Evolutionary conservation across 2,329 filamentous ascomycete species (phyloP).

Genomic region (Thielaviopsis populi): DNA sequence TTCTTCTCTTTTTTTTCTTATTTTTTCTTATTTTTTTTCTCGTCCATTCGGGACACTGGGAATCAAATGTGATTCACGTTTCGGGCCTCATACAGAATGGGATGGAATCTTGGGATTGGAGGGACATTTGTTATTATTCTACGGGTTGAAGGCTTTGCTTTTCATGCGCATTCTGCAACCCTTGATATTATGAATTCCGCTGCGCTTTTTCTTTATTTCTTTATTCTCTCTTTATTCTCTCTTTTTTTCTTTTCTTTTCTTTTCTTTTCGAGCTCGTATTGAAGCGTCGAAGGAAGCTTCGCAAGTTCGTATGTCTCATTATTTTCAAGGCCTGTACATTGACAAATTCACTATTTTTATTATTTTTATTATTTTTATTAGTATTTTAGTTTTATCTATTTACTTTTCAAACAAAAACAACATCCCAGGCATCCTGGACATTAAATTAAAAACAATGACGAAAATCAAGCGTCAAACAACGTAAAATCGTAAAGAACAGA

Average conservation of each 20-base stretch:
- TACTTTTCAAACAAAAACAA: background rate
- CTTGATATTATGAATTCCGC: too few relatives aligned
- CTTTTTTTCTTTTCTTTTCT: background rate
- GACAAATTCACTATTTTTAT: too few relatives aligned
- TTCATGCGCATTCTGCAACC: background rate
- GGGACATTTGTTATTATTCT: slow-evolving; percentile 1
- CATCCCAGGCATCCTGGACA: background rate
- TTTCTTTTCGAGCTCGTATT: background rate
- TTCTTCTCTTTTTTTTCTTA: background rate
- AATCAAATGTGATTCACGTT: background rate
- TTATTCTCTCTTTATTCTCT: too few relatives aligned
- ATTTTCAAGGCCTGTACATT: background rate
- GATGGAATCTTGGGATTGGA: slow-evolving; percentile 4
- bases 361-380: too few relatives aligned
- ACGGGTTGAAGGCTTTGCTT: background rate
- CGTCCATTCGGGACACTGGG: background rate
- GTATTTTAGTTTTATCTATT: too few relatives aligned
- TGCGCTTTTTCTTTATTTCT: background rate
- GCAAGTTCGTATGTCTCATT: background rate
- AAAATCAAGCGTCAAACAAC: background rate
- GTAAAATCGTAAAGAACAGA: background rate
- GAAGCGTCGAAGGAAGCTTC: background rate
- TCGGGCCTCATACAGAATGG: background rate
- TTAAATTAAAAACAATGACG: too few relatives aligned
- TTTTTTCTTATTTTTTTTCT: too few relatives aligned